Evolutionary conservation across 208 protist species (phyloP), one percentile per base, ranked within the genome.

Genomic region (Crithidia expoeki): DNA sequence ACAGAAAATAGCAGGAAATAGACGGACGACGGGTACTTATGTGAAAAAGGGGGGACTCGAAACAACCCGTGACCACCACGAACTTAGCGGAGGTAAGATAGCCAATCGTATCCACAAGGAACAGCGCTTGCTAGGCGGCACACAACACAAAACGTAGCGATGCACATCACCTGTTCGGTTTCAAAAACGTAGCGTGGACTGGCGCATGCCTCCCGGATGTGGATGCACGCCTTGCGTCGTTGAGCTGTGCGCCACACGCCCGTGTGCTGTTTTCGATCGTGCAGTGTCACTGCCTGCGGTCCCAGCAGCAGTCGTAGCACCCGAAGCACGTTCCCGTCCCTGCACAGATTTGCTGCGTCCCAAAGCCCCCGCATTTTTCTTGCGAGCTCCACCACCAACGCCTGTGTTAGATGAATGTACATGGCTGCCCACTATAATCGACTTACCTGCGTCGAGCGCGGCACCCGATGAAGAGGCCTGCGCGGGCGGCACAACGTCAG

Each of bases 401-500:
- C 55, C 55, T 30, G 36, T 12, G 25, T 36, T 25, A 49, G 42
- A 51, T 1, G 42, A 23, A 12, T 7, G 60, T 23, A 47, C 36
- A 21, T 33, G 42, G 49, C 46, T 52, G 42, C 66, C 73, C 32
- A 73, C 46, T 14, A 79, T 60, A 27, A 79, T 72, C 16, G 64
- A 42, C 52, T 27, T 57, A 23, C 60, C 66, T 3, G 63, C 44
- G 10, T 27, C 49, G 14, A 60, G 34, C 9, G 19, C 21, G 19
- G 57, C 0, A 33, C 50, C 34, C 4, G 64, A 28, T n/a, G 58
- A 28, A 9, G 64, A 44, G 16, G 63, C 19, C 2, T 56, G 33
- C 27, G 70, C 51, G 0, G 78, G 74, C 23, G 90, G 90, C 56
- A 93, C 61, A 12, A 92, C 68, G 7, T 88, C 84, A 0, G 76